A percentile compares a stretch with the other conserved stretches of the same genome.
These are phyloP conservation scores for Catunica adiposa DNA, from an alignment of 2,329 filamentous ascomycete genomes.

Conservation along the genomic window DNA sequence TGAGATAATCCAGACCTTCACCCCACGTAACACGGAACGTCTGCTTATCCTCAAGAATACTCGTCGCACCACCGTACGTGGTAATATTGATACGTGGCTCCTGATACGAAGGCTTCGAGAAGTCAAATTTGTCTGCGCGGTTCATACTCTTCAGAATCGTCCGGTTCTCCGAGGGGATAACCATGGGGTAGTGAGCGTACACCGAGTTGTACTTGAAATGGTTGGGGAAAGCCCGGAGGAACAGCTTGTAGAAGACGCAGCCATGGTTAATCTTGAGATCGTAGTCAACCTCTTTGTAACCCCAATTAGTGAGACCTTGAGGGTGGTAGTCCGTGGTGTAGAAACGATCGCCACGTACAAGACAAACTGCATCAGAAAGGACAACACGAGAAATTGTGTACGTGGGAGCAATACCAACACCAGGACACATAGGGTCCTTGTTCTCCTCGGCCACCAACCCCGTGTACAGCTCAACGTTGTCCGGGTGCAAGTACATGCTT, in stretches of 20 bases:
- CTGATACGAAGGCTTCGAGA: conserved; percentile 39
- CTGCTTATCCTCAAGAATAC: conserved; percentile 42
- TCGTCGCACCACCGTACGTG: conserved; percentile 43
- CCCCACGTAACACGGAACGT: conserved; percentile 52
- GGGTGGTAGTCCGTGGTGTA: conserved; percentile 67
- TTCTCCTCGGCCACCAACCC: conserved; percentile 61
- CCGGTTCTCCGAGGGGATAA: conserved; percentile 53
- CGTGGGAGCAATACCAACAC: conserved; percentile 57
- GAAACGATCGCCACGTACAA: conserved; percentile 62
- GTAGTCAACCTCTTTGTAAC: conserved; percentile 57
- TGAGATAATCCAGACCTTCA: conserved; percentile 43
- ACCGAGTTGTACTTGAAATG: conserved; percentile 65
- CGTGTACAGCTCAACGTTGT: conserved; percentile 66
- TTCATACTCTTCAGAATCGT: conserved; percentile 53
- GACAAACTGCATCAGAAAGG: conserved; percentile 60
- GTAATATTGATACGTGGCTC: conserved; percentile 37
- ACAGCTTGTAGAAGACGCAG: conserved; percentile 71
- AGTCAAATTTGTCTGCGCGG: conserved; percentile 53
- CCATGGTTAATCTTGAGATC: conserved; percentile 63
- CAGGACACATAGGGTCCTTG: conserved; percentile 57
- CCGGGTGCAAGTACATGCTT: conserved; percentile 59
- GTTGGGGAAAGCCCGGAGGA: conserved; percentile 57
- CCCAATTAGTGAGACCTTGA: conserved; percentile 66
- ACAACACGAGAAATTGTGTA: conserved; percentile 66
- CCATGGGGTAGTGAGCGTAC: conserved; percentile 65